These are phyloP conservation scores for Adansonia madagascariensis DNA, from an alignment of 441 rosid species.

Conservation along the genomic window DNA sequence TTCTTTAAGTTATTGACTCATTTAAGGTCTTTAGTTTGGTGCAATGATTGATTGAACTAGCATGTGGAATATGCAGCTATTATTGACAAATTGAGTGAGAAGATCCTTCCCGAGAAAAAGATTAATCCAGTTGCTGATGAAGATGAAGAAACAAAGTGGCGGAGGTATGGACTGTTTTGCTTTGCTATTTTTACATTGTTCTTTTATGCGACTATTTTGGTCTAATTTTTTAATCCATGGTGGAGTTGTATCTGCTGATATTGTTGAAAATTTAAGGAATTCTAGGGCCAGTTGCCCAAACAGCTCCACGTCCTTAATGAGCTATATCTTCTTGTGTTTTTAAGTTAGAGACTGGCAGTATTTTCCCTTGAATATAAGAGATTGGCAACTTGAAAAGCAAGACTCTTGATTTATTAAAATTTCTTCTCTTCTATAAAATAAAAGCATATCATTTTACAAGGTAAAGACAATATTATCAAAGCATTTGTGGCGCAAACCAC, in stretches of 20 bases:
- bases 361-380: no score
- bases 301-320: neutral
- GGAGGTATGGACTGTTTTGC: constrained; percentile 37
- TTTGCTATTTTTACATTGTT: no score
- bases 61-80: constrained; percentile 48
- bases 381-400: neutral
- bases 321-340: neutral
- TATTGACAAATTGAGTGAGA: constrained; percentile 47
- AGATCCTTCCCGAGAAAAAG: constrained; percentile 43
- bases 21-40: neutral
- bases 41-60: neutral
- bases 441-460: neutral
- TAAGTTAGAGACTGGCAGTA: neutral
- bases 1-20: neutral
- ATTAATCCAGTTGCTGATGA: constrained; percentile 31
- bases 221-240: neutral
- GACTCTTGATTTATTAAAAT: neutral
- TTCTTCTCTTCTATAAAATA: neutral
- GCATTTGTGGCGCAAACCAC: neutral
- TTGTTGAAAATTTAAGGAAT: neutral
- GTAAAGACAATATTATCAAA: neutral
- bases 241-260: neutral
- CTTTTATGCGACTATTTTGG: no score
- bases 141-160: constrained; percentile 69
- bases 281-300: neutral